Evolutionary conservation across 495 filamentous ascomycete genomes (phyloP).

Genomic region (Hypoxylon intermedium): DNA sequence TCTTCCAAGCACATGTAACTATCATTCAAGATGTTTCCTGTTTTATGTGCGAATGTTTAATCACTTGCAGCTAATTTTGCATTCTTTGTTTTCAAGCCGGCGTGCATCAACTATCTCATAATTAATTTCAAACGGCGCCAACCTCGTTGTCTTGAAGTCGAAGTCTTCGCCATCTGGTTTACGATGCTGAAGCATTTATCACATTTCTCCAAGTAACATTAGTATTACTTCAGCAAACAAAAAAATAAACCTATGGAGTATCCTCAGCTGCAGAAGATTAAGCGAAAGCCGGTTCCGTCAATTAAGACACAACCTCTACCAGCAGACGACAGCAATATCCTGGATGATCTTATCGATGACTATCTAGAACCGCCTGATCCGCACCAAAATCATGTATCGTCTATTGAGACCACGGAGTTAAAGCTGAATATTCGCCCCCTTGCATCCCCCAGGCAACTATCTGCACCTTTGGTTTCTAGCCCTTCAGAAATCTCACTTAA

Average conservation of each 20-base stretch:
- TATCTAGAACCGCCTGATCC: slow-evolving; percentile 33
- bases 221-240: not conserved
- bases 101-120: too few relatives aligned
- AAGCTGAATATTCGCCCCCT: slow-evolving; percentile 6
- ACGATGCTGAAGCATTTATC: slow-evolving; percentile 9
- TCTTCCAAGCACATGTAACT: too few relatives aligned
- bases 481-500: slow-evolving; percentile 34
- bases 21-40: too few relatives aligned
- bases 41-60: too few relatives aligned
- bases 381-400: slow-evolving; percentile 1
- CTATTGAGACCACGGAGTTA: slow-evolving; percentile 18
- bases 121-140: not conserved
- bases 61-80: too few relatives aligned
- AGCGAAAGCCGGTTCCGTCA: slow-evolving; percentile 26
- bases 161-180: not conserved
- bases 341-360: slow-evolving; percentile 38
- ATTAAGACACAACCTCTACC: not conserved
- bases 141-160: not conserved
- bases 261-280: slow-evolving; percentile 6
- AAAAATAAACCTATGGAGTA: too few relatives aligned
- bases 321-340: slow-evolving; percentile 11
- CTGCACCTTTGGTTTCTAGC: slow-evolving; percentile 27
- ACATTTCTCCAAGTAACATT: too few relatives aligned
- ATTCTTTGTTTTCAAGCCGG: too few relatives aligned
- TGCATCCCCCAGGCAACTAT: too few relatives aligned